Percentiles rank a stretch among this genome's conserved stretches.
Conservation (phyloP, 192 early-diverging fungal species). For the Umbelopsis vinacea region DNA sequence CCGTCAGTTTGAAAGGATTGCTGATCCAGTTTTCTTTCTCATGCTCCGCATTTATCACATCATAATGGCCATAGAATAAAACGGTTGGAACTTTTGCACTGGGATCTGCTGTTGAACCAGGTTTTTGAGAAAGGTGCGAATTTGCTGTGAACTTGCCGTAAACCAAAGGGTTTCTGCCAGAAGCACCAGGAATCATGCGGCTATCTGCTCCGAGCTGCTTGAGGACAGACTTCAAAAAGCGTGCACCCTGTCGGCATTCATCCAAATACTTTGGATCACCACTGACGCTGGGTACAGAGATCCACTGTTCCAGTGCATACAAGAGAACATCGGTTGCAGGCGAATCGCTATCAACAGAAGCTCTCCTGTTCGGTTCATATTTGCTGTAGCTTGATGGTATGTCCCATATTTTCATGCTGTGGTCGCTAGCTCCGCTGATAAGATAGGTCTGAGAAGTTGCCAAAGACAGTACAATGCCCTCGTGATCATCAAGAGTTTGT, state of each 20-base stretch:
- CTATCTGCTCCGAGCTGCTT: slow-evolving; percentile 71
- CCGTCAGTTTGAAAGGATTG: slow-evolving; percentile 67
- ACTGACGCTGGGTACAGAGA: slow-evolving; percentile 68
- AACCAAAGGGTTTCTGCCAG: slow-evolving; percentile 71
- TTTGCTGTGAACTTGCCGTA: slow-evolving; percentile 63
- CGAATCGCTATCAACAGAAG: neutral
- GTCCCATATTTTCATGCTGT: slow-evolving; percentile 65
- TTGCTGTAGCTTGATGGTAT: slow-evolving; percentile 31
- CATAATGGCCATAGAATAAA: slow-evolving; percentile 82
- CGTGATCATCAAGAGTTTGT: slow-evolving; percentile 54
- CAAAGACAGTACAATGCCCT: slow-evolving; percentile 63
- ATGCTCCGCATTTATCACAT: slow-evolving; percentile 77
- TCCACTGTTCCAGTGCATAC: slow-evolving; percentile 71
- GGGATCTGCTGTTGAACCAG: slow-evolving; percentile 9
- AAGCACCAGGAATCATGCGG: slow-evolving; percentile 57
- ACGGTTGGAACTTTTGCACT: slow-evolving; percentile 49
- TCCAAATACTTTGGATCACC: slow-evolving; percentile 69
- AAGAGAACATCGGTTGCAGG: slow-evolving; percentile 46
- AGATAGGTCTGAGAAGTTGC: slow-evolving; percentile 51
- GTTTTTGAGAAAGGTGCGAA: slow-evolving; percentile 31
- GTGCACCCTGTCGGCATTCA: slow-evolving; percentile 74
- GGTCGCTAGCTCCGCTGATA: slow-evolving; percentile 66
- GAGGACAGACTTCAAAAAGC: slow-evolving; percentile 69
- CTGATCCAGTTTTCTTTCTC: slow-evolving; percentile 60
- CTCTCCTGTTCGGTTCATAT: slow-evolving; percentile 28